Evolutionary conservation across 2,329 filamentous ascomycete species (phyloP).

Genomic region (Hypoxylon rubiginosum): DNA sequence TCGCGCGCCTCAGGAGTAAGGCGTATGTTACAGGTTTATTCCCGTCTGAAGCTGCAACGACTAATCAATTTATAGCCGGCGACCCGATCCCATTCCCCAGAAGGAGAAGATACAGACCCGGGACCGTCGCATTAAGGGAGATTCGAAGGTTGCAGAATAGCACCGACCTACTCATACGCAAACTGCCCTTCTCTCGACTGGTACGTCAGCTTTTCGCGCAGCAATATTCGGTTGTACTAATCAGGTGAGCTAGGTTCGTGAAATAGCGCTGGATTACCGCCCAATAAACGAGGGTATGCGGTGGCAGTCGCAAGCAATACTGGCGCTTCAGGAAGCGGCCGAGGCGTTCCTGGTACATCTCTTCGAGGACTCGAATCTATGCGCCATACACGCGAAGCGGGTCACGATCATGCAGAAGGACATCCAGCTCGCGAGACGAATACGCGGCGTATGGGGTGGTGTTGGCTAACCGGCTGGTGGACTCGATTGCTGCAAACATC

Average conservation of each 20-base stretch:
- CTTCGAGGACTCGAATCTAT: constrained; percentile 97
- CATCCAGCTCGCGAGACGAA: constrained; percentile 89
- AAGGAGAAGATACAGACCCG: constrained; percentile 77
- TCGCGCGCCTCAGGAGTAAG: constrained; percentile 38
- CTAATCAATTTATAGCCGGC: constrained; percentile 68
- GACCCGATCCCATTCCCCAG: constrained; percentile 76
- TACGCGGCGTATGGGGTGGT: constrained; percentile 83
- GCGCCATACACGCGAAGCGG: constrained; percentile 95
- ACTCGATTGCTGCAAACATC: neutral
- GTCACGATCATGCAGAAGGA: constrained; percentile 99
- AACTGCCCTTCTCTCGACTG: constrained; percentile 83
- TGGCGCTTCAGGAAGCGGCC: constrained; percentile 93
- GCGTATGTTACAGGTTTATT: constrained; percentile 55
- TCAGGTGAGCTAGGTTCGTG: constrained; percentile 66
- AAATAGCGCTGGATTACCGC: constrained; percentile 77
- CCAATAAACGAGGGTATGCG: constrained; percentile 78
- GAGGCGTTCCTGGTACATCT: constrained; percentile 96
- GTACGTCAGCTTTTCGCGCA: constrained; percentile 58
- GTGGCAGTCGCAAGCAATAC: constrained; percentile 96
- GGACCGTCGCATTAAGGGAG: constrained; percentile 89
- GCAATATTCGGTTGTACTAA: constrained; percentile 22
- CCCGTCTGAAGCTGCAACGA: constrained; percentile 8
- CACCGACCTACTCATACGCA: constrained; percentile 86
- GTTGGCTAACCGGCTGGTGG: constrained; percentile 60
- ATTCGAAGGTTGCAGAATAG: constrained; percentile 91